Evolutionary conservation across 2,329 filamentous ascomycete species (phyloP).

Genomic region (Clarireedia homoeocarpa): DNA sequence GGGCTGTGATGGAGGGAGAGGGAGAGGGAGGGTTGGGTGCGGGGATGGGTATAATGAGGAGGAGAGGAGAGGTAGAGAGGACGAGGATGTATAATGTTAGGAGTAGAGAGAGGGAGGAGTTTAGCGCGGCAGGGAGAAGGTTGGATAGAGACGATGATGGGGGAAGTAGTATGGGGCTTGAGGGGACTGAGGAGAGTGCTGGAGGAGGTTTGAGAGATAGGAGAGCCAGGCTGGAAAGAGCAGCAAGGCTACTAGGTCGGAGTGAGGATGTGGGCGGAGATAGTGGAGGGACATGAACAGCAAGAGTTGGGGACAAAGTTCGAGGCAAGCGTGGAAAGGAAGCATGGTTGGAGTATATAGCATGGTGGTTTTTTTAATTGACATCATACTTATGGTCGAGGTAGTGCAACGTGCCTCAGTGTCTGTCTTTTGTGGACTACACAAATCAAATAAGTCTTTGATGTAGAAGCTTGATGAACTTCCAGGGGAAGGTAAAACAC

Average conservation of each 20-base stretch:
- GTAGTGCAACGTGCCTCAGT: no score
- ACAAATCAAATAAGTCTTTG: no score
- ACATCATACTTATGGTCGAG: no score
- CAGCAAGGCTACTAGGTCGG: not conserved
- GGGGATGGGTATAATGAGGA: not conserved
- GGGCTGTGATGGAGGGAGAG: not conserved
- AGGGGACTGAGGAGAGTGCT: not conserved
- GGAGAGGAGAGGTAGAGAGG: not conserved
- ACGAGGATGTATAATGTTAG: constrained; percentile 8
- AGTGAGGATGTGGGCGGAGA: not conserved
- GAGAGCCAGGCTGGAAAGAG: not conserved
- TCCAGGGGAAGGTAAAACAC: no score
- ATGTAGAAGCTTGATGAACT: no score
- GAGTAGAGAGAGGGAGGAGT: not conserved
- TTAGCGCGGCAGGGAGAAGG: not conserved
- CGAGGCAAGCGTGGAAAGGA: no score
- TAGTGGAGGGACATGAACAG: no score
- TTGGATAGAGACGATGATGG: not conserved
- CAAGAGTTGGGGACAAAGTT: no score
- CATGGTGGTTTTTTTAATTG: no score
- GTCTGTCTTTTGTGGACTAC: no score
- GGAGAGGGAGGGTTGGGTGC: not conserved
- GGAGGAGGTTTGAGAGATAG: not conserved
- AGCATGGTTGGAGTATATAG: no score
- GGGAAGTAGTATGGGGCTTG: constrained; percentile 1